Evolutionary conservation across 2,329 filamentous ascomycete species (phyloP), one percentile per base, ranked within the genome.

Genomic region (Alternaria dauci): DNA sequence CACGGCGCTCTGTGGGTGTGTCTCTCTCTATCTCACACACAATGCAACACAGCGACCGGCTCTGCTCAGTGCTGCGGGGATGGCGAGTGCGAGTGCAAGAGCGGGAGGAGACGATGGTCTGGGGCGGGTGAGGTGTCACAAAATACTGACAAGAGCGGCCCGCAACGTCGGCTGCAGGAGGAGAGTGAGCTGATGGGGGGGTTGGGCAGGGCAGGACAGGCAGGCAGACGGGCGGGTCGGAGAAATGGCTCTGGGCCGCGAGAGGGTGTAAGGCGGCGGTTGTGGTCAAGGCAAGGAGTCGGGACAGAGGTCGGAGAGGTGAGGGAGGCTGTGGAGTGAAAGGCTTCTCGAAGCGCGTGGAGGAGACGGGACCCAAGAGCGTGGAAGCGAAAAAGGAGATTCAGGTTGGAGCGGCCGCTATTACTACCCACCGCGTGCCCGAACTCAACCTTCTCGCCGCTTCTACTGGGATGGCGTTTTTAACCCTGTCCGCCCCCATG

Each of bases 361-460:
- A 71, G 61, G 67, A 69, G 70, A 67, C 70, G 67, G 68, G 70
- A 66, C 70, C 70, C 71, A 70, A 71, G 67, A 69, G 66, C 68
- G 58, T 72, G 71, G 73, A 73, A 72, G 70, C 71, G 72, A 73
- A 73, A 59, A 71, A 72, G 70, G 70, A 74, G 70, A 72, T 66
- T 72, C 71, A 71, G 69, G 71, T 71, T 71, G 66, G 67, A 61
- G 68, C 70, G 71, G 70, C 69, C 68, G 68, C 71, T 70, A 68
- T 73, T 71, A 72, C 71, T 75, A 73, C 70, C 66, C 67, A 69
- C 67, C 59, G 59, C 63, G 61, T 68, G 68, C 69, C 66, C 67
- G 58, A 70, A 67, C 53, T 65, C 67, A 71, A 68, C 62, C 70
- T 69, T 66, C 64, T 71, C 69, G 68, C 70, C 67, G 68, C 66